A percentile compares a stretch with the other conserved stretches of the same genome.
Evolutionary conservation across 1,284 basidiomycete genomes (phyloP).

Genomic region (Boletus semigastroideus): DNA sequence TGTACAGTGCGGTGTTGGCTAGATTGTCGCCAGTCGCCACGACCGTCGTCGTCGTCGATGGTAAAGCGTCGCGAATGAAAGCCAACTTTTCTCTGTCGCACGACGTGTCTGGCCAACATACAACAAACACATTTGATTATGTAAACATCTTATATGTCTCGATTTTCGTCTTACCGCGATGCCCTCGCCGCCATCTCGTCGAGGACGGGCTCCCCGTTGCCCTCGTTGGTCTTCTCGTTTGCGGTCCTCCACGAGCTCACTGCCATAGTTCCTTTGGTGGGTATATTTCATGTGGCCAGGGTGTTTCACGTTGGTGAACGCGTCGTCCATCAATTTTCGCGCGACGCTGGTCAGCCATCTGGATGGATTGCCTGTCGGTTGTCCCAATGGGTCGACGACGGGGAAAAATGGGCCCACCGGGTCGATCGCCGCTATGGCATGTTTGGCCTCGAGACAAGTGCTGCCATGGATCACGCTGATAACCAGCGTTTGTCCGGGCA

Average conservation of each 20-base stretch:
- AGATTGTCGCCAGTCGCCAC: slow-evolving; percentile 16
- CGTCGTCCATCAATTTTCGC: slow-evolving; percentile 45
- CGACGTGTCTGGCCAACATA: slow-evolving; percentile 16
- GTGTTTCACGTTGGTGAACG: slow-evolving; percentile 70
- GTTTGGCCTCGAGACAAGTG: slow-evolving; percentile 73
- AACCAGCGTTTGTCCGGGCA: slow-evolving; percentile 39
- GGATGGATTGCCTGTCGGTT: slow-evolving; percentile 44
- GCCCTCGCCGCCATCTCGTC: slow-evolving; percentile 56
- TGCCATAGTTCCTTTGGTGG: slow-evolving; percentile 75
- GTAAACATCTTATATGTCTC: slow-evolving; percentile 21
- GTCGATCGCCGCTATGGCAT: slow-evolving; percentile 79
- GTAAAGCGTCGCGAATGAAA: slow-evolving; percentile 13
- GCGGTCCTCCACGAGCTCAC: slow-evolving; percentile 86
- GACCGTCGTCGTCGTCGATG: slow-evolving; percentile 23
- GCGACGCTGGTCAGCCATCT: slow-evolving; percentile 9
- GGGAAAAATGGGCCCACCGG: slow-evolving; percentile 66
- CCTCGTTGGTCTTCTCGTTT: slow-evolving; percentile 80
- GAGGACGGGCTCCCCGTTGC: slow-evolving; percentile 69
- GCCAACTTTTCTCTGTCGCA: slow-evolving; percentile 1
- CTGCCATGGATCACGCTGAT: slow-evolving; percentile 11
- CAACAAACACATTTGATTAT: slow-evolving; percentile 20
- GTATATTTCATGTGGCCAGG: slow-evolving; percentile 73
- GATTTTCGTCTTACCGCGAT: slow-evolving; percentile 46
- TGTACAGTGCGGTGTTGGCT: slow-evolving; percentile 29
- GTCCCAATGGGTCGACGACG: slow-evolving; percentile 69